Conservation (phyloP, 2,329 filamentous ascomycete species). For the Coleophoma crateriformis region DNA sequence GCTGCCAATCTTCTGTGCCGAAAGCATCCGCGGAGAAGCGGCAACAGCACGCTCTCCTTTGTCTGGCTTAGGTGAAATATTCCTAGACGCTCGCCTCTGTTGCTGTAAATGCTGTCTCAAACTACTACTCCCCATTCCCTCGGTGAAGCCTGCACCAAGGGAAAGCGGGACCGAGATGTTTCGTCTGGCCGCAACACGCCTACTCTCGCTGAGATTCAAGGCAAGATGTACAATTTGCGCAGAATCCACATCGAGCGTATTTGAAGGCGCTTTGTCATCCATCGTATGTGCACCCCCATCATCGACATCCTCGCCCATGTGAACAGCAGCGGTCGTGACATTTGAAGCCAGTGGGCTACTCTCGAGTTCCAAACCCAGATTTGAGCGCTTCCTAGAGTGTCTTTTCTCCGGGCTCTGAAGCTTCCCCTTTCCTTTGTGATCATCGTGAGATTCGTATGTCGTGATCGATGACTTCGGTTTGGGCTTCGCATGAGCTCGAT, state of each 20-base stretch:
- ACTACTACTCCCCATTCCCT: conserved; percentile 47
- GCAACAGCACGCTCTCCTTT: conserved; percentile 24
- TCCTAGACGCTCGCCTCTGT: conserved; percentile 58
- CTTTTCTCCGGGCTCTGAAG: conserved; percentile 14
- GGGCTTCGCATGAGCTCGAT: conserved; percentile 4
- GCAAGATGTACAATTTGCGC: conserved; percentile 92
- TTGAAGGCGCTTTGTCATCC: not conserved
- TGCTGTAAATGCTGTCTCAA: conserved; percentile 67
- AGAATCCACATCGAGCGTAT: conserved; percentile 64
- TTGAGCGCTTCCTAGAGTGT: conserved; percentile 17
- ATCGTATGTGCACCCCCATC: conserved; percentile 2
- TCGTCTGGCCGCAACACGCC: conserved; percentile 56
- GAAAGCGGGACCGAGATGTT: conserved; percentile 45
- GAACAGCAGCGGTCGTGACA: conserved; percentile 9
- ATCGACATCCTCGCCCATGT: conserved; percentile 1
- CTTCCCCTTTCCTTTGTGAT: conserved; percentile 19
- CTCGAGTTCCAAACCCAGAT: conserved; percentile 12
- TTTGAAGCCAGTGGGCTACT: conserved; percentile 21
- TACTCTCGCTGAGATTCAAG: conserved; percentile 78
- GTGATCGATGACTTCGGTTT: conserved; percentile 4
- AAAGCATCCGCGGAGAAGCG: conserved; percentile 33
- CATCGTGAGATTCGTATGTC: conserved; percentile 12
- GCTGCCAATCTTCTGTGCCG: conserved; percentile 34
- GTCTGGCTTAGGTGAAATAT: conserved; percentile 51
- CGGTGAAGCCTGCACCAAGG: conserved; percentile 34